Evolutionary conservation across 73 alveolate species (phyloP).

Genomic region (Paramecium octaurelia): DNA sequence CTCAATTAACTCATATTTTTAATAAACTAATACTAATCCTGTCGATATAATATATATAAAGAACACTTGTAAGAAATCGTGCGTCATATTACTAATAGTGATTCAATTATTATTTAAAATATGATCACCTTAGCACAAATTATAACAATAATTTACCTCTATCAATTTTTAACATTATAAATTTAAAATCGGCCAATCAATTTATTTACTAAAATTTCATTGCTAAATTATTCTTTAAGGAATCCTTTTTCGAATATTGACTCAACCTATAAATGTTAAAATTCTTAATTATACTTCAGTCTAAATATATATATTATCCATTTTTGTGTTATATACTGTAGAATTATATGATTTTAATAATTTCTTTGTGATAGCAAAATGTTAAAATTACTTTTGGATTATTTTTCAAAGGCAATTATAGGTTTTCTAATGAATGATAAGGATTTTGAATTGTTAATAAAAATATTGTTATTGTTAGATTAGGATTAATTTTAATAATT

Average conservation of each 20-base stretch:
- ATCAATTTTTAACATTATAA: neutral
- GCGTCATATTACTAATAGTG: slow-evolving; percentile 1
- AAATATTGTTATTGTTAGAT: neutral
- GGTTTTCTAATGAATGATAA: no score
- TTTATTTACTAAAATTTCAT: neutral
- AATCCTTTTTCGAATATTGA: no score
- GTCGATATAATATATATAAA: neutral
- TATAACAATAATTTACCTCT: neutral
- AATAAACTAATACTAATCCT: neutral
- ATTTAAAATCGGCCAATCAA: neutral
- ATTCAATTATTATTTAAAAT: neutral
- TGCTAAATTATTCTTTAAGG: no score
- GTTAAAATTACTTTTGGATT: no score
- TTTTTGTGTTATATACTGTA: neutral
- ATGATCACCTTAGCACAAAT: neutral
- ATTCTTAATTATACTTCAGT: no score
- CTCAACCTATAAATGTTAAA: no score
- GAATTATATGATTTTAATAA: neutral
- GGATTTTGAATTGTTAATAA: no score
- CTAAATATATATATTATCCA: neutral
- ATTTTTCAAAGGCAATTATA: no score
- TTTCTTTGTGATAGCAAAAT: neutral
- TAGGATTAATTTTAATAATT: slow-evolving; percentile 58
- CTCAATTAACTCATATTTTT: slow-evolving; percentile 51
- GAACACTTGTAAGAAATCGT: neutral